phyloP scores from a whole-genome alignment of 805 yeast genomes.

The Myxozyma monticola region DNA sequence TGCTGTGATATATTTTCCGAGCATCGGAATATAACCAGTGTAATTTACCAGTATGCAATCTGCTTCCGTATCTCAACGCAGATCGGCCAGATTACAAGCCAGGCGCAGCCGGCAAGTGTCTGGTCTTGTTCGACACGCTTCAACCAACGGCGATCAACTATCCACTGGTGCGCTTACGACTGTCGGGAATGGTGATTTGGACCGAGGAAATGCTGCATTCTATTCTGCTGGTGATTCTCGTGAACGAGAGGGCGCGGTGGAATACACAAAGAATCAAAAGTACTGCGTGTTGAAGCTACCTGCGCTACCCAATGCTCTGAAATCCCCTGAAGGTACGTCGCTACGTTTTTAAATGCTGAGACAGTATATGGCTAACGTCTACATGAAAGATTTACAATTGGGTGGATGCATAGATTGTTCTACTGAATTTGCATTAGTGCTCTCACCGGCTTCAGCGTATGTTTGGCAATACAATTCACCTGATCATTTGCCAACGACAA shows the following conservation, averaged over 20 bases:
- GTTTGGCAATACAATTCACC: constrained; percentile 70
- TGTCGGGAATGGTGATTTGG: neutral
- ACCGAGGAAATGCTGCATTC: neutral
- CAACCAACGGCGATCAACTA: neutral
- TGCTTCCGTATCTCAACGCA: constrained; percentile 16
- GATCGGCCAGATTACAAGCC: constrained; percentile 23
- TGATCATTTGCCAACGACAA: constrained; percentile 58
- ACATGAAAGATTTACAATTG: constrained; percentile 20
- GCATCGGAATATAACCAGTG: neutral
- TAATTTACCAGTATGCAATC: neutral
- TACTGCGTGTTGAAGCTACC: constrained; percentile 60
- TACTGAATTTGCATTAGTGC: constrained; percentile 52
- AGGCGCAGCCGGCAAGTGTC: constrained; percentile 23
- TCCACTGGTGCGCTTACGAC: neutral
- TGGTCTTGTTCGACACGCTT: constrained; percentile 18
- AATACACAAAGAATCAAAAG: constrained; percentile 58
- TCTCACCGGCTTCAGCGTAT: constrained; percentile 53
- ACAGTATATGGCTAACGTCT: too few relatives aligned
- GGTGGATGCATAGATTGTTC: constrained; percentile 51
- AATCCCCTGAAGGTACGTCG: constrained; percentile 8
- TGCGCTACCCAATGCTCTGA: constrained; percentile 52
- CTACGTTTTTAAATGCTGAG: neutral
- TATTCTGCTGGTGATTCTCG: neutral
- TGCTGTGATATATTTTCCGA: neutral
- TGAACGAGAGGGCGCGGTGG: constrained; percentile 39